Percentiles rank a stretch among this genome's conserved stretches.
phyloP scores from a whole-genome alignment of 306 rosid genomes.

The Prosopis cineraria region DNA sequence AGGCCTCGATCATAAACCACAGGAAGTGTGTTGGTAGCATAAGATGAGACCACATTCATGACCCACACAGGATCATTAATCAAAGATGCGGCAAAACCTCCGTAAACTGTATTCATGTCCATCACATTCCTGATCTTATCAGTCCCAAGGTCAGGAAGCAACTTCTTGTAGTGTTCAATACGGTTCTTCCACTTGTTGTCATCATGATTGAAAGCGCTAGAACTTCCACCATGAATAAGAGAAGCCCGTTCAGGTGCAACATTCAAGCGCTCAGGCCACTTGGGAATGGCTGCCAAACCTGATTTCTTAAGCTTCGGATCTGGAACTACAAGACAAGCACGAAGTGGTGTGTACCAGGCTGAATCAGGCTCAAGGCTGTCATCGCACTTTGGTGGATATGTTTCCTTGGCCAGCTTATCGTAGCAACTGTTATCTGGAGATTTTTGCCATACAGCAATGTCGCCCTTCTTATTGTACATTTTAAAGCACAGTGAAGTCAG shows the following conservation, averaged over 20 bases:
- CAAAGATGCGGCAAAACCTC: slow-evolving; percentile 85
- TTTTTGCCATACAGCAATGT: slow-evolving; percentile 97
- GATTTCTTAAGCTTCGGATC: slow-evolving; percentile 64
- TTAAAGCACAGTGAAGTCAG: slow-evolving; percentile 89
- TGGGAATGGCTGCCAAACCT: slow-evolving; percentile 56
- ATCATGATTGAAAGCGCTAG: slow-evolving; percentile 79
- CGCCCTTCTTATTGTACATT: slow-evolving; percentile 84
- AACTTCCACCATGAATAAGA: slow-evolving; percentile 60
- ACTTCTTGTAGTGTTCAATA: slow-evolving; percentile 76
- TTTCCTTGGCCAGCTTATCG: slow-evolving; percentile 58
- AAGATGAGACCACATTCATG: slow-evolving; percentile 97
- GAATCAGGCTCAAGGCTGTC: slow-evolving; percentile 92
- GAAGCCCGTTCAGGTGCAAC: slow-evolving; percentile 71
- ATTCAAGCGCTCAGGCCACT: slow-evolving; percentile 87
- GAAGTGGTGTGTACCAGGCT: slow-evolving; percentile 97
- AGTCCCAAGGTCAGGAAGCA: slow-evolving; percentile 86
- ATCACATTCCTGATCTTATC: slow-evolving; percentile 87
- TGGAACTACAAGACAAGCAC: slow-evolving; percentile 80
- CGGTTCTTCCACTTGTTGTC: slow-evolving; percentile 82
- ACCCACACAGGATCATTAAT: slow-evolving; percentile 92
- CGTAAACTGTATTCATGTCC: slow-evolving; percentile 95
- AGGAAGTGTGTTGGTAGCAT: slow-evolving; percentile 77
- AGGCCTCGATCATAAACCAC: slow-evolving; percentile 94
- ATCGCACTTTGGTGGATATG: slow-evolving; percentile 89
- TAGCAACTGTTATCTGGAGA: slow-evolving; percentile 67